These are phyloP conservation scores for Chlamydomonas sp. DNA, from an alignment of 139 green algal species.

Conservation along the genomic window DNA sequence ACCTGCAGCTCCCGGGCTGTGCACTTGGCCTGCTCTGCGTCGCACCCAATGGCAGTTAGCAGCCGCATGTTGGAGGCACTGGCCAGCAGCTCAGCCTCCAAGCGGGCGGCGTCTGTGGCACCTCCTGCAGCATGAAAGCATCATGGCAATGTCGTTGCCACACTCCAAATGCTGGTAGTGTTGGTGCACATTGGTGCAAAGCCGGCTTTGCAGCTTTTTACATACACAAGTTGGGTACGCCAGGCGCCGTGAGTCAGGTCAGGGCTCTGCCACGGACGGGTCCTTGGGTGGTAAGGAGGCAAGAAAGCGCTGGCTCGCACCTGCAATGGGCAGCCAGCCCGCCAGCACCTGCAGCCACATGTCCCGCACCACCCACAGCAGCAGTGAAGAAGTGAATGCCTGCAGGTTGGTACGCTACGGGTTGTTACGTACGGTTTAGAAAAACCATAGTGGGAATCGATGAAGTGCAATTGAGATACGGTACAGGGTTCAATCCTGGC, in stretches of 20 bases:
- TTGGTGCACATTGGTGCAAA: neutral
- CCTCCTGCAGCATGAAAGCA: neutral
- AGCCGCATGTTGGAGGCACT: neutral
- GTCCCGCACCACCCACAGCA: constrained; percentile 22
- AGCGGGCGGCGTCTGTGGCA: constrained; percentile 11
- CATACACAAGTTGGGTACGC: neutral
- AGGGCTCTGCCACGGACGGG: too few relatives aligned
- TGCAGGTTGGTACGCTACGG: neutral
- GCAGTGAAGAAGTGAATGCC: constrained; percentile 15
- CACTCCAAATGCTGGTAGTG: neutral
- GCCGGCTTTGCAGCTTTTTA: neutral
- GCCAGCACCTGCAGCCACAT: constrained; percentile 20
- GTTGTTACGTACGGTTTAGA: too few relatives aligned
- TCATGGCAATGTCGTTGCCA: too few relatives aligned
- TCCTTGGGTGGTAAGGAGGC: neutral
- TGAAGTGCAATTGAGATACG: too few relatives aligned
- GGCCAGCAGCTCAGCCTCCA: constrained; percentile 25
- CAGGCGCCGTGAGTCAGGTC: too few relatives aligned
- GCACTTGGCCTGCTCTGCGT: neutral
- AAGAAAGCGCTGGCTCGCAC: neutral
- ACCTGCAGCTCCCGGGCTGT: constrained; percentile 28
- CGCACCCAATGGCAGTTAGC: neutral
- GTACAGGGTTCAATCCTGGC: too few relatives aligned
- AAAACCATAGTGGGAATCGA: too few relatives aligned
- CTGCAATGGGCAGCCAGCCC: constrained; percentile 39